Evolutionary conservation across 2,329 filamentous ascomycete genomes (phyloP), one percentile per base, ranked within the genome.

Genomic region (Pseudogymnoascus sp.): DNA sequence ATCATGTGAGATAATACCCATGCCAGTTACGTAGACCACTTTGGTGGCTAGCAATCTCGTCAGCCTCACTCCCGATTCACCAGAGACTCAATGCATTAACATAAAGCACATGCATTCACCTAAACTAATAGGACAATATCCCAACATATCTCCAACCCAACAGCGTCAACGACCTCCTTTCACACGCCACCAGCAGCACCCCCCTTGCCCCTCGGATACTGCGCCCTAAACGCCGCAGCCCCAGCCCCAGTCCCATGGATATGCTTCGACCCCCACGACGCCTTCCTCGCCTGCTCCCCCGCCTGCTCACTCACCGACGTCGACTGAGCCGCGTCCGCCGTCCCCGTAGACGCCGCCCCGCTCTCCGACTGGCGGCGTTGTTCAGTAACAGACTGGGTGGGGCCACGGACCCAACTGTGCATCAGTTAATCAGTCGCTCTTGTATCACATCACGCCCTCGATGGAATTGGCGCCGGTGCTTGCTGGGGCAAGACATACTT

Each of bases 401-500:
- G 48, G n/a, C 48, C 48, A 55, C 48, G 48, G 8, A 55, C 9
- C 48, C 48, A 55, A 31, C 48, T 55, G 18, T 27, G 31, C 6
- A 55, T 5, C 48, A 55, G 29, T 55, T 18, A 55, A 27, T 31
- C 45, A 18, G 12, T 7, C 29, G 4, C 21, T 18, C 8, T 13
- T 25, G 9, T 21, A 15, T 29, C 12, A 5, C 42, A 29, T 29
- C 42, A n/a, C 27, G 6, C 6, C 13, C 12, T 27, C 27, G 3
- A 15, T 27, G 2, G 8, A n/a, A 12, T 52, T 5, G 45, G 9
- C 2, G 4, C 10, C 3, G 21, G 21, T 8, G 18, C 18, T 18
- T 18, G 18, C 18, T 52, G 10, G 58, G 58, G 66, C 65, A 68
- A 62, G 60, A 64, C 58, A 71, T 70, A 63, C 72, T 67, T 61